Base-by-base conservation (phyloP, 768 basidiomycete genomes). In the Mycena floridula region DNA sequence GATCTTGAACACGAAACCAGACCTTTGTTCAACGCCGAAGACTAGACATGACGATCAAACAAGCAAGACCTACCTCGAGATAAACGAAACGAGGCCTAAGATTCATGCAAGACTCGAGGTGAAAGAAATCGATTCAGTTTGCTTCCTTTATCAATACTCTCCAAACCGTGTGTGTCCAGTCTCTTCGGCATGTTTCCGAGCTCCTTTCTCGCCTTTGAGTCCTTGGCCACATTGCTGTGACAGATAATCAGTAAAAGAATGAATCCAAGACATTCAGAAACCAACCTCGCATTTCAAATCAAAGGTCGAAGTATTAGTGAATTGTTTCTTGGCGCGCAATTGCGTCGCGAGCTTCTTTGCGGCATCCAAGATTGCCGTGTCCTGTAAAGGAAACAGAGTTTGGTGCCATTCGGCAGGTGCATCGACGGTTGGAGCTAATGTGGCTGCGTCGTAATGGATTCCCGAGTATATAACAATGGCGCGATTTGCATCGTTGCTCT, bases 361-460 rank as follows among this genome's bases (percentile, higher is more conserved):
- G 7, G 85, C 87, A 15, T 65, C 55, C 24, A 89, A 61, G 38
- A 85, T 63, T 35, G 27, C 35, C 37, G 28, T 44, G 42, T 46
- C 76, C 56, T 47, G 74, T 79, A 8, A 81, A 68, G 7, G 82
- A 57, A 91, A 90, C 39, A 88, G 59, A 2, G 87, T 91, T 55
- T 91, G 86, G 63, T 97, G 94, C 77, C 94, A 99, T 47, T 89
- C 92, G 22, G 68, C 57, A 0, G 89, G 88, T 2, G 86, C 89
- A 37, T 82, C 81, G 7, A 70, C 67, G 62, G 78, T 72, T 0
- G 91, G 96, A 13, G 94, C 81, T 30, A 94, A 66, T 0, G 88
- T 83, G 5, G 85, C 79, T 7, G 89, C 89, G 61, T 99, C 95
- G 62, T 99, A 99, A 61, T 98, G 94, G 37, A 97, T 96, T 3